phyloP scores from a whole-genome alignment of 2,329 filamentous ascomycete genomes.

The Clarireedia paspali region DNA sequence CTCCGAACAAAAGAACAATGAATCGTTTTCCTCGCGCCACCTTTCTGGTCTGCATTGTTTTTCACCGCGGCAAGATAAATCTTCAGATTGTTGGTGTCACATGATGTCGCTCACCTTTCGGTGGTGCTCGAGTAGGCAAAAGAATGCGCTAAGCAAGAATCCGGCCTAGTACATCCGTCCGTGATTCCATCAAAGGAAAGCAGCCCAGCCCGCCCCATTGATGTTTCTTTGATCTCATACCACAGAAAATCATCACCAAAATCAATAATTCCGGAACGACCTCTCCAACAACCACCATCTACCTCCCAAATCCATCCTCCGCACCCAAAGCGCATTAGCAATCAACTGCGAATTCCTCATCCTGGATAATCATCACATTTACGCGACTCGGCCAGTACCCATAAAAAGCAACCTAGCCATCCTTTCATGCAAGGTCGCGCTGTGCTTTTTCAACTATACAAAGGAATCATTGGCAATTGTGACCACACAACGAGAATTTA shows the following conservation, averaged over 20 bases:
- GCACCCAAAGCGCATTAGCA: constrained; percentile 1
- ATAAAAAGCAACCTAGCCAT: constrained; percentile 15
- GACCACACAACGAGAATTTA: not conserved
- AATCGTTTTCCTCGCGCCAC: no score
- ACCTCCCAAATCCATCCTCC: not conserved
- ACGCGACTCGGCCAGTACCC: constrained; percentile 8
- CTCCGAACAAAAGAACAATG: no score
- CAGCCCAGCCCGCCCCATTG: not conserved
- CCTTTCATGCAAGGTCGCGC: constrained; percentile 26
- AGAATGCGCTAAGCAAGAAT: not conserved
- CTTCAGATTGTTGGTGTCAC: not conserved
- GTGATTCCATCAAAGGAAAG: not conserved
- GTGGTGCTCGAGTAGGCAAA: not conserved
- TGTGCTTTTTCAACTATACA: constrained; percentile 20
- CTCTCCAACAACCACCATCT: not conserved
- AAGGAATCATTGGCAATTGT: constrained; percentile 9
- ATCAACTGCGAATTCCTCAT: not conserved
- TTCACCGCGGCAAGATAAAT: no score
- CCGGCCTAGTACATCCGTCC: not conserved
- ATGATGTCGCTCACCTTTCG: not conserved
- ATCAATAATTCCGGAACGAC: not conserved
- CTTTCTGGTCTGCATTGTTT: no score
- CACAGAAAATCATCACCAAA: not conserved
- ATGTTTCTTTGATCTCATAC: constrained; percentile 10
- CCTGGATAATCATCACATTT: not conserved